Evolutionary conservation across 306 rosid species (phyloP), one percentile per base, ranked within the genome.

Genomic region (cucumber (Cucumis sativus)): DNA sequence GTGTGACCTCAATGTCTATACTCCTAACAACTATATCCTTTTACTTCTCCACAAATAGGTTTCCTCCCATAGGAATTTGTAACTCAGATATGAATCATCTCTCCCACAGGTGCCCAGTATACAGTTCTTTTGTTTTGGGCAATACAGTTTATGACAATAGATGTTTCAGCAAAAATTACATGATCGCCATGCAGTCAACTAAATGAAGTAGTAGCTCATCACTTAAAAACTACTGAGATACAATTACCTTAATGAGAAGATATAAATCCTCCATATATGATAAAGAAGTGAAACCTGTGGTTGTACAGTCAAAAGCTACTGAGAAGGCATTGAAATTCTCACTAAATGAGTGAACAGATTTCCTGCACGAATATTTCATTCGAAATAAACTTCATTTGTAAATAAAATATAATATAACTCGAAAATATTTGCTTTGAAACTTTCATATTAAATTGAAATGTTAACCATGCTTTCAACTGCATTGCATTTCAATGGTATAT

Each of bases 231-330:
- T 33, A 33, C 37, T 33, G 37, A 76, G 40, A 76, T 71, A 74
- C 61, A 65, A 72, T 60, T 75, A 92, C 98, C 98, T 90, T 84
- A 80, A 67, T 81, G 85, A 92, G 77, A 87, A 86, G 72, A 84
- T 80, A 84, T 79, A 90, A 75, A 82, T 94, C 98, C 78, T 94
- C 96, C 86, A 92, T 77, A 83, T 84, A 94, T 62, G 88, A 80
- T 41, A 88, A 84, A 80, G 82, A 77, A 64, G 91, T 88, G 86
- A 91, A 82, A 75, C 98, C 96, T 78, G 79, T 81, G 51, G 89
- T 82, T 6, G 47, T 84, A 66, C 86, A 85, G 80, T 67, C 86
- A 58, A 86, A 80, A 78, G 93, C 80, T 78, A 87, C 84, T 18
- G 97, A 89, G 65, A 86, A 83, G 81, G 92, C 80, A 67, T 80